phyloP scores from a whole-genome alignment of 305 asterid species.

The Withania somnifera region DNA sequence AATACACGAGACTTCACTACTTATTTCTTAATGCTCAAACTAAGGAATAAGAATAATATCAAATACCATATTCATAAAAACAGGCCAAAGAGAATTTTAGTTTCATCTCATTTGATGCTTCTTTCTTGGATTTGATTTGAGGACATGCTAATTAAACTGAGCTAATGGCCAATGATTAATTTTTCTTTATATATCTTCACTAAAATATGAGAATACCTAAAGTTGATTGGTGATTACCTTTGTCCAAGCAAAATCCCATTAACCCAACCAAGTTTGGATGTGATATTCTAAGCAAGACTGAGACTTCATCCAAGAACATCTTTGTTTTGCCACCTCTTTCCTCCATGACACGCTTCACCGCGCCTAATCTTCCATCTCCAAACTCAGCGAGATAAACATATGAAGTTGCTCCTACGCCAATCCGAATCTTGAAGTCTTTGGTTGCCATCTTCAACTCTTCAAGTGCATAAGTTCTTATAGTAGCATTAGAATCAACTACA shows the following conservation, averaged over 20 bases:
- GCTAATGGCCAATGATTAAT: background rate
- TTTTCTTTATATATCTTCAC: background rate
- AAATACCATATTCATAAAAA: background rate
- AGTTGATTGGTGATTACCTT: constrained; percentile 38
- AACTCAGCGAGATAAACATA: constrained; percentile 68
- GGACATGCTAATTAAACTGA: too few relatives aligned
- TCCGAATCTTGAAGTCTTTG: constrained; percentile 40
- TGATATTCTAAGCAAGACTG: constrained; percentile 73
- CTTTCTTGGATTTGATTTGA: too few relatives aligned
- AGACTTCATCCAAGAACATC: constrained; percentile 75
- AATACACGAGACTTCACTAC: too few relatives aligned
- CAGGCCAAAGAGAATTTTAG: background rate
- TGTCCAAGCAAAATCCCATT: constrained; percentile 75
- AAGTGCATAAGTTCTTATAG: constrained; percentile 52
- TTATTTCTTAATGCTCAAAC: too few relatives aligned
- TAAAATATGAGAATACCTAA: background rate
- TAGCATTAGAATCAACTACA: background rate
- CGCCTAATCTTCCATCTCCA: constrained; percentile 51
- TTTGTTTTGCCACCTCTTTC: constrained; percentile 71
- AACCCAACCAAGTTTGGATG: constrained; percentile 66
- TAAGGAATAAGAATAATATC: background rate
- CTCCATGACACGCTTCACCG: constrained; percentile 63
- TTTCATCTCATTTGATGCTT: background rate
- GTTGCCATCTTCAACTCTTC: constrained; percentile 59
- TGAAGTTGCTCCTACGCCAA: constrained; percentile 71